Evolutionary conservation across 768 basidiomycete genomes (phyloP).

Genomic region (Boletus vermiculosoides): DNA sequence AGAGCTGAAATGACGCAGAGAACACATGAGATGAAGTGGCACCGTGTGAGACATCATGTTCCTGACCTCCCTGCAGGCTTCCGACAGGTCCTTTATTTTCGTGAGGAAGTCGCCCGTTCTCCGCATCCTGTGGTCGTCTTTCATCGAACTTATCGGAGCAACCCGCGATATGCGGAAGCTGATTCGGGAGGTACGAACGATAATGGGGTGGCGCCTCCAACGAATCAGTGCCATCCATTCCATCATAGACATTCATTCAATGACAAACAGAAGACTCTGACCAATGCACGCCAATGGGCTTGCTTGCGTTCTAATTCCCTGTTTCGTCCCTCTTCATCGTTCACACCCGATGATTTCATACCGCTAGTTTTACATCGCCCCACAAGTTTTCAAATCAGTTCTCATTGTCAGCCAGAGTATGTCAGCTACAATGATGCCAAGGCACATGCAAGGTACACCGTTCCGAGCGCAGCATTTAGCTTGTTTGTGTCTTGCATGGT

Average conservation of each 20-base stretch:
- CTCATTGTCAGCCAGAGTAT: background rate
- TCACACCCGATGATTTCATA: background rate
- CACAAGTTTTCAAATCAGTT: background rate
- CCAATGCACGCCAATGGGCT: background rate
- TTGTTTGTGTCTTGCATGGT: background rate
- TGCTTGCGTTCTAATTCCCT: background rate
- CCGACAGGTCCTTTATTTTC: constrained; percentile 1
- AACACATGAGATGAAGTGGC: background rate
- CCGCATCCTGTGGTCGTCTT: background rate
- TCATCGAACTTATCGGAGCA: background rate
- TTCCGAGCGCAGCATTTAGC: background rate
- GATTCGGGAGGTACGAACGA: background rate
- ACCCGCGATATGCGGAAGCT: background rate
- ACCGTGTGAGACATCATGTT: background rate
- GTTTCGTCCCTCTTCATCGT: background rate
- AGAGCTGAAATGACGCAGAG: background rate
- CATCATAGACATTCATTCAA: background rate
- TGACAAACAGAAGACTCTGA: background rate
- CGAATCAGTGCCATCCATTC: background rate
- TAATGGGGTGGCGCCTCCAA: background rate
- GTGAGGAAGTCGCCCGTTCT: constrained; percentile 3
- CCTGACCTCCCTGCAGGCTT: background rate
- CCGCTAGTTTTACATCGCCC: background rate
- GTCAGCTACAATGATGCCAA: constrained; percentile 2
- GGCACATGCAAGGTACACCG: background rate